phyloP scores from a whole-genome alignment of 352 stramenopile genomes.

The Pythium brachiatum region DNA sequence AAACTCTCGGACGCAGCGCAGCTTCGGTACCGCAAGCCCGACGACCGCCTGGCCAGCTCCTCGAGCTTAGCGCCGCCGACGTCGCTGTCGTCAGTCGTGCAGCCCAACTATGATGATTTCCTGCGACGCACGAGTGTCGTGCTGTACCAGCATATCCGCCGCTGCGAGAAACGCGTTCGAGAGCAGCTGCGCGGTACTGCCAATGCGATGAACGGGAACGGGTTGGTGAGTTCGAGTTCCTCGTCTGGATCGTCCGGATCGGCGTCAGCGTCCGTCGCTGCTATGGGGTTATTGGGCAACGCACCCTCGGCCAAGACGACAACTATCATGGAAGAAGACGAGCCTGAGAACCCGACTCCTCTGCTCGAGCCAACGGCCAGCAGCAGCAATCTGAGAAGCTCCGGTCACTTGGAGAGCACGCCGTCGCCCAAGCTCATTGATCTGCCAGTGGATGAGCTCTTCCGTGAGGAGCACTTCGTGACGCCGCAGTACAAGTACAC shows the following conservation, averaged over 20 bases:
- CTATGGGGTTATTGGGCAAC: constrained; percentile 7
- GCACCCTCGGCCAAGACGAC: constrained; percentile 11
- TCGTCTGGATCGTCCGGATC: not conserved
- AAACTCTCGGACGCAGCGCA: constrained; percentile 59
- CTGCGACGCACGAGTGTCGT: constrained; percentile 86
- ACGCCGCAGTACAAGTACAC: constrained; percentile 89
- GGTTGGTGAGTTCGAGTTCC: not conserved
- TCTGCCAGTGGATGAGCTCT: constrained; percentile 76
- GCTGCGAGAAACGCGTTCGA: constrained; percentile 77
- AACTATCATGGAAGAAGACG: not conserved
- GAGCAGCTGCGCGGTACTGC: constrained; percentile 50
- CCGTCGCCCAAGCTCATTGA: constrained; percentile 63
- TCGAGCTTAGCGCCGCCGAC: constrained; percentile 63
- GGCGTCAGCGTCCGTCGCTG: not conserved
- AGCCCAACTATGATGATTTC: constrained; percentile 91
- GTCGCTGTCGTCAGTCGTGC: constrained; percentile 76
- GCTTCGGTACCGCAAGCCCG: constrained; percentile 78
- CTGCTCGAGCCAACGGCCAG: constrained; percentile 3
- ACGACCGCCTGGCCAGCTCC: constrained; percentile 64
- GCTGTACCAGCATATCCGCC: constrained; percentile 86
- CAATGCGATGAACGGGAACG: constrained; percentile 9
- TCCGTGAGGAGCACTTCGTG: constrained; percentile 87
- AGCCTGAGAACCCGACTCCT: not conserved
- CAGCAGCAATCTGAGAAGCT: constrained; percentile 8
- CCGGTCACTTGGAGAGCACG: constrained; percentile 27